Evolutionary conservation across 768 basidiomycete genomes (phyloP).

Genomic region (Favolaschia claudopus): DNA sequence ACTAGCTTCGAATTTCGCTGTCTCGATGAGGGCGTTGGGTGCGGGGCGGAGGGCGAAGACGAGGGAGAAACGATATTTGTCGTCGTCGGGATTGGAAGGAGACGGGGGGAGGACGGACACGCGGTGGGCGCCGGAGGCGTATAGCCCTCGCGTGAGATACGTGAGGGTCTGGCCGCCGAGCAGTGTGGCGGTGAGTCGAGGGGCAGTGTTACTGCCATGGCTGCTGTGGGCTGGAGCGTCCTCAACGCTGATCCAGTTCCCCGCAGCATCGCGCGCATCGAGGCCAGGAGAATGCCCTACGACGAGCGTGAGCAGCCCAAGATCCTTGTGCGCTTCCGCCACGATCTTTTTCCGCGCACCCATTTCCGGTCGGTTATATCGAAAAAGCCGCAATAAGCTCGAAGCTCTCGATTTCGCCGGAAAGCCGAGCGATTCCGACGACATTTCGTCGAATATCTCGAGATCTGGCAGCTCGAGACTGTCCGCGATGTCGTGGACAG

Average conservation of each 20-base stretch:
- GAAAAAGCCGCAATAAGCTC: constrained; percentile 21
- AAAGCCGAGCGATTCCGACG: constrained; percentile 5
- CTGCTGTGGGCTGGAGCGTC: no score
- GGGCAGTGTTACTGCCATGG: background rate
- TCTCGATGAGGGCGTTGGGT: constrained; percentile 3
- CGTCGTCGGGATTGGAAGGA: background rate
- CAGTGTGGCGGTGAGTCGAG: constrained; percentile 24
- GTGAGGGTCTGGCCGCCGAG: constrained; percentile 19
- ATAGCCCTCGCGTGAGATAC: constrained; percentile 22
- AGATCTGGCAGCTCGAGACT: constrained; percentile 18
- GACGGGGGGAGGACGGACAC: constrained; percentile 20
- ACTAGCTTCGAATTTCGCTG: background rate
- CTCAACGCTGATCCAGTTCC: constrained; percentile 25
- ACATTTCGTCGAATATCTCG: constrained; percentile 9
- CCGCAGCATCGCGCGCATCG: constrained; percentile 16
- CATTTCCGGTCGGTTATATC: constrained; percentile 13
- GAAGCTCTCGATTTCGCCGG: constrained; percentile 3
- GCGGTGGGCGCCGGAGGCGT: constrained; percentile 21
- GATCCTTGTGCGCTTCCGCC: constrained; percentile 26
- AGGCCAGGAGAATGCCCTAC: constrained; percentile 22
- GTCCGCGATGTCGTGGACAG: constrained; percentile 16
- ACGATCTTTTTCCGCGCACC: constrained; percentile 17
- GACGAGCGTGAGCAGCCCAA: constrained; percentile 25
- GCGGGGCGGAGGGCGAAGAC: constrained; percentile 27
- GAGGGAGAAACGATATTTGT: constrained; percentile 17